Evolutionary conservation across 306 rosid genomes (phyloP).

Genomic region (Malus domestica): ASM211411v1 NC_041797.1:12651501-12652000

Average conservation of each 20-base stretch:
- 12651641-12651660: neutral
- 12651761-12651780: conserved; percentile 83
- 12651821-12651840: conserved; percentile 32
- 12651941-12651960: conserved; percentile 86
- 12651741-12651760: conserved; percentile 86
- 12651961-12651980: conserved; percentile 95
- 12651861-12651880: conserved; percentile 66
- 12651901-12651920: conserved; percentile 95
- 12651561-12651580: neutral
- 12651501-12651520: neutral
- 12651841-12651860: conserved; percentile 39
- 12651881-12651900: conserved; percentile 78
- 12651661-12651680: neutral
- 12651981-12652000: conserved; percentile 91
- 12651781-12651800: conserved; percentile 61
- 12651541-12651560: neutral
- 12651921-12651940: conserved; percentile 87
- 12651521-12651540: neutral
- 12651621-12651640: neutral
- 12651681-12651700: neutral
- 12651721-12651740: conserved; percentile 54
- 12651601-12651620: neutral
- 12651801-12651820: conserved; percentile 24
- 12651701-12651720: neutral
- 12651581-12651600: neutral